phyloP scores from a whole-genome alignment of 768 basidiomycete genomes.

The Tricholoma flavovirens region DNA sequence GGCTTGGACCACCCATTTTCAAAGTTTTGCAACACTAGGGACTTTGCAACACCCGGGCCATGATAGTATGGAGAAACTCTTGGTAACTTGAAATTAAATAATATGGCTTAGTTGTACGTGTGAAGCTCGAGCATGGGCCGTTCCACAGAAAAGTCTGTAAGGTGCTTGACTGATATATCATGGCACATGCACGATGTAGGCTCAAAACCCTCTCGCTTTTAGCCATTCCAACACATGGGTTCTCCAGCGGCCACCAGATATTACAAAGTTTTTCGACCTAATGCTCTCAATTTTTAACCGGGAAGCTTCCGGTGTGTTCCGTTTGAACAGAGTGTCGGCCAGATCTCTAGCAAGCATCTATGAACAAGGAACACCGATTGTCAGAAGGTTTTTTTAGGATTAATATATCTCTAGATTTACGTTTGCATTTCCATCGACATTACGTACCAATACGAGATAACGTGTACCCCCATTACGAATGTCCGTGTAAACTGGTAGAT shows the following conservation, averaged over 20 bases:
- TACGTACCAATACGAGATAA: constrained; percentile 53
- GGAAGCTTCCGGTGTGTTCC: constrained; percentile 38
- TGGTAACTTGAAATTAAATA: no score
- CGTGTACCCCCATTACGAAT: constrained; percentile 61
- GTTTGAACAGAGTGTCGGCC: constrained; percentile 41
- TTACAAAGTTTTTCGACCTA: constrained; percentile 47
- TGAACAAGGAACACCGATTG: constrained; percentile 8
- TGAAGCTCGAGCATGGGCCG: no score
- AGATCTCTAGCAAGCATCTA: constrained; percentile 57
- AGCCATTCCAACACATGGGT: constrained; percentile 59
- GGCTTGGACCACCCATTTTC: no score
- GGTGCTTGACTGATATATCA: no score
- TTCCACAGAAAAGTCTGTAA: neutral
- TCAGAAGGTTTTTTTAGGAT: neutral
- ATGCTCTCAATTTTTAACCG: constrained; percentile 44
- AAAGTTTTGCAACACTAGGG: no score
- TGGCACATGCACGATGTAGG: neutral
- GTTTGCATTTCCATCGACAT: constrained; percentile 57
- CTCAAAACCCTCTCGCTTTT: constrained; percentile 55
- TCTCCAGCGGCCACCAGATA: constrained; percentile 63
- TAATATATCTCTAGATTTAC: constrained; percentile 22
- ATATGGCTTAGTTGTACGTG: no score
- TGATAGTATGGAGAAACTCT: no score
- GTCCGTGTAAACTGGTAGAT: constrained; percentile 73
- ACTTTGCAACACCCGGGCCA: no score